Conservation (phyloP, 352 stramenopile species). For the Phytophthora colocasiae region DNA sequence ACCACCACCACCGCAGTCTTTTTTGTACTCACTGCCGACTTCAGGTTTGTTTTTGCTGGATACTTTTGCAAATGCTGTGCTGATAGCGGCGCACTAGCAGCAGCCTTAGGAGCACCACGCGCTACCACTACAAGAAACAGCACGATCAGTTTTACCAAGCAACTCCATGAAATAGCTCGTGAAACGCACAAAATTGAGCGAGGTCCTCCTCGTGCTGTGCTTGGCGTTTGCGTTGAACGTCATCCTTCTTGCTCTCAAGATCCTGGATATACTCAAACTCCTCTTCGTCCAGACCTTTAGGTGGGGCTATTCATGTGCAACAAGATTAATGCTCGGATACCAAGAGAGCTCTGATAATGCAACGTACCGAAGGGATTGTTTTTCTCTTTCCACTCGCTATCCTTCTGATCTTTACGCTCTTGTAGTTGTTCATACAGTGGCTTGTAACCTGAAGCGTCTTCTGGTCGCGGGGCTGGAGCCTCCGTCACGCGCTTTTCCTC, state of each 20-base stretch:
- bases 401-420: slow-evolving; percentile 78
- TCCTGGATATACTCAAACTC: slow-evolving; percentile 86
- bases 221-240: slow-evolving; percentile 57
- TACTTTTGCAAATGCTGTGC: slow-evolving; percentile 41
- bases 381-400: slow-evolving; percentile 91
- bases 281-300: slow-evolving; percentile 88
- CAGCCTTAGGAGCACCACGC: slow-evolving; percentile 49
- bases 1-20: slow-evolving; percentile 51
- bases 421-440: slow-evolving; percentile 86
- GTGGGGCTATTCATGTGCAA: slow-evolving; percentile 53
- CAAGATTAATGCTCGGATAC: not conserved
- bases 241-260: slow-evolving; percentile 63
- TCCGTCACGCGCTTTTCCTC: slow-evolving; percentile 85
- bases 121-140: slow-evolving; percentile 49
- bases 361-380: slow-evolving; percentile 86
- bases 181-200: slow-evolving; percentile 65
- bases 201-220: slow-evolving; percentile 80
- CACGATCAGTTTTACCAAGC: not conserved
- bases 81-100: slow-evolving; percentile 19
- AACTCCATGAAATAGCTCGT: not conserved
- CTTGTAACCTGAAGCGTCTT: slow-evolving; percentile 65
- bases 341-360: not conserved
- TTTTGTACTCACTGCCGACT: slow-evolving; percentile 31
- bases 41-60: slow-evolving; percentile 36
- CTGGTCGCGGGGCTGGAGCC: slow-evolving; percentile 45